phyloP scores from a whole-genome alignment of 1,284 basidiomycete genomes.

The Coniophora puteana region DNA sequence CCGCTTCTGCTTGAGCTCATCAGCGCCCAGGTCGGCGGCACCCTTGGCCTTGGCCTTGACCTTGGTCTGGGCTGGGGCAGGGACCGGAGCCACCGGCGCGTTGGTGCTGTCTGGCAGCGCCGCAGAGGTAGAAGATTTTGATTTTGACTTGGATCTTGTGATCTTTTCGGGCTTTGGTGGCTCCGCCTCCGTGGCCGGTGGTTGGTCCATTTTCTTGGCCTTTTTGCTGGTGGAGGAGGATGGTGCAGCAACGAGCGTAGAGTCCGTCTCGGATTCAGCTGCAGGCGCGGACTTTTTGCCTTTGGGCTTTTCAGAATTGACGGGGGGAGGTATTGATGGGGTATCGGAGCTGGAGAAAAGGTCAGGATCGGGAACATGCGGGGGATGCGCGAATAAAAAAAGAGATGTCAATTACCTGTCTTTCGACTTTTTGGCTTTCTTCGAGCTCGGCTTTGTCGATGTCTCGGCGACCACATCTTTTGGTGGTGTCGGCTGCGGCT shows the following conservation, averaged over 20 bases:
- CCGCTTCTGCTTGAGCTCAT: constrained; percentile 51
- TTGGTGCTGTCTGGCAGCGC: neutral
- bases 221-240: no score
- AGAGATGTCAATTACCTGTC: no score
- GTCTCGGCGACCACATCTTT: neutral
- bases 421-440: constrained; percentile 2
- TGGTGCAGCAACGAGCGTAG: no score
- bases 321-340: neutral
- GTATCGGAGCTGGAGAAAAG: neutral
- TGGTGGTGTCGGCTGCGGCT: constrained; percentile 21
- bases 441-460: neutral
- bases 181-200: neutral
- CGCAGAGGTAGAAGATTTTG: neutral
- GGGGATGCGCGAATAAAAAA: no score
- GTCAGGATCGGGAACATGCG: neutral
- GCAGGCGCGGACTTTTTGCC: no score
- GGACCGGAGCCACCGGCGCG: neutral
- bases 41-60: neutral
- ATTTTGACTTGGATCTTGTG: constrained; percentile 1
- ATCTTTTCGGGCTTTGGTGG: neutral
- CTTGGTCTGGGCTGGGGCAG: neutral
- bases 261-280: no score
- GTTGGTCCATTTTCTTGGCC: no score
- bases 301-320: neutral
- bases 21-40: constrained; percentile 7